Evolutionary conservation across 345 rosid species (phyloP).

Genomic region (Citrus medica): DNA sequence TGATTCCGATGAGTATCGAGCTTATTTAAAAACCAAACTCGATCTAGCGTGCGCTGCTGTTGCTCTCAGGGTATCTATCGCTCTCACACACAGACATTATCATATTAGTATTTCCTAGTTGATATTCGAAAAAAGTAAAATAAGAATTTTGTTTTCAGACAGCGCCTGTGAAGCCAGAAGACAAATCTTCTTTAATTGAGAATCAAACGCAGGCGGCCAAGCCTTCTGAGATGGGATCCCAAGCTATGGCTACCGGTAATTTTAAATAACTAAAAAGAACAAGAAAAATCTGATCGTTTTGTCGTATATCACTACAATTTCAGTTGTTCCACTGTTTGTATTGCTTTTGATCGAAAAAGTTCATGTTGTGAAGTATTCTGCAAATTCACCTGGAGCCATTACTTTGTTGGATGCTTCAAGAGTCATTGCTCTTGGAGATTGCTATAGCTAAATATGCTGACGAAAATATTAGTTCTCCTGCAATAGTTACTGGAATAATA

Average conservation of each 20-base stretch:
- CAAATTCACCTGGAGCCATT: background rate
- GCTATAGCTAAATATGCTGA: background rate
- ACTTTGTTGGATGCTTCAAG: background rate
- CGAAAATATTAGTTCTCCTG: background rate
- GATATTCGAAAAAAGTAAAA: background rate
- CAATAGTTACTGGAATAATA: background rate
- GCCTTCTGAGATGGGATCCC: constrained; percentile 32
- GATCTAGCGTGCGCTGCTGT: constrained; percentile 77
- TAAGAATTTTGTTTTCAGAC: constrained; percentile 31
- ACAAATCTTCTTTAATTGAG: constrained; percentile 32
- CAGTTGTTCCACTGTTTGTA: too few species aligned
- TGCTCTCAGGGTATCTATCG: constrained; percentile 43
- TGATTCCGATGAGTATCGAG: constrained; percentile 48
- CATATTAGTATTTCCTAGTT: background rate
- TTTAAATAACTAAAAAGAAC: background rate
- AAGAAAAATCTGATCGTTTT: too few species aligned
- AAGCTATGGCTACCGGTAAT: constrained; percentile 39
- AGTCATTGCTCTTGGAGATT: background rate
- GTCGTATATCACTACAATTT: too few species aligned
- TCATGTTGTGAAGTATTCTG: too few species aligned
- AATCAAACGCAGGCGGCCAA: constrained; percentile 27
- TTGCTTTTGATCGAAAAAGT: too few species aligned
- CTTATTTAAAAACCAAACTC: constrained; percentile 60
- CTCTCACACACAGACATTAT: background rate
- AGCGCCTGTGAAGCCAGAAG: constrained; percentile 55